Conservation (phyloP, 352 stramenopile genomes). For the Globisporangium lucens region DNA sequence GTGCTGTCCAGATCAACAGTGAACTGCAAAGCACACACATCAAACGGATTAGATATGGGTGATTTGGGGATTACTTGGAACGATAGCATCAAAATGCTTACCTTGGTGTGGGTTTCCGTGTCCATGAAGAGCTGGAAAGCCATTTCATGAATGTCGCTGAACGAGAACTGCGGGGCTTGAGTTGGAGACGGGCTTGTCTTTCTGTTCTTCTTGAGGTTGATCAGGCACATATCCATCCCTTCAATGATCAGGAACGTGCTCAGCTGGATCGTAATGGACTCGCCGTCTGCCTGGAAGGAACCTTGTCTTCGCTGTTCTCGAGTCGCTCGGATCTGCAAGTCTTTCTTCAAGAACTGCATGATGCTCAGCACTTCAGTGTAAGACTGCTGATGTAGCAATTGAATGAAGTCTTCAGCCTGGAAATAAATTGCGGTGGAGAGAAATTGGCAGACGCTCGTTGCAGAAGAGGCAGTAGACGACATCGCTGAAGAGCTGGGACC, state of each 20-base stretch:
- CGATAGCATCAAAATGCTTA: constrained; percentile 3
- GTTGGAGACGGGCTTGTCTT: not conserved
- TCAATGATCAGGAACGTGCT: constrained; percentile 57
- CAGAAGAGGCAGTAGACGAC: not conserved
- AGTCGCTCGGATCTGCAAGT: not conserved
- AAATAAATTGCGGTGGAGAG: constrained; percentile 38
- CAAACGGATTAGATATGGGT: not conserved
- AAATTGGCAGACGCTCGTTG: not conserved
- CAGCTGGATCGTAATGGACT: not conserved
- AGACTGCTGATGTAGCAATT: constrained; percentile 31
- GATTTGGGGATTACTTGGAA: too few relatives aligned
- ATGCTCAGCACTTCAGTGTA: constrained; percentile 36
- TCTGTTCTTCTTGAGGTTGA: constrained; percentile 42
- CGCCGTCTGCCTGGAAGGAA: not conserved
- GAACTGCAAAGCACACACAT: constrained; percentile 23
- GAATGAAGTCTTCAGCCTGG: constrained; percentile 36
- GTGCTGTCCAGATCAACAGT: constrained; percentile 53
- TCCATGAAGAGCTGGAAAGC: constrained; percentile 73
- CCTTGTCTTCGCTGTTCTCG: not conserved
- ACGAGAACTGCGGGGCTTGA: constrained; percentile 24
- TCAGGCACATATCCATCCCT: constrained; percentile 55
- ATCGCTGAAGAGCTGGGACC: not conserved
- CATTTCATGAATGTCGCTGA: constrained; percentile 58
- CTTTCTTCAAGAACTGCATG: constrained; percentile 29
- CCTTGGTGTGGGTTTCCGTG: constrained; percentile 47